Base-by-base conservation (phyloP, 2,329 filamentous ascomycete species). In the Erysiphe neolycopersici region DNA sequence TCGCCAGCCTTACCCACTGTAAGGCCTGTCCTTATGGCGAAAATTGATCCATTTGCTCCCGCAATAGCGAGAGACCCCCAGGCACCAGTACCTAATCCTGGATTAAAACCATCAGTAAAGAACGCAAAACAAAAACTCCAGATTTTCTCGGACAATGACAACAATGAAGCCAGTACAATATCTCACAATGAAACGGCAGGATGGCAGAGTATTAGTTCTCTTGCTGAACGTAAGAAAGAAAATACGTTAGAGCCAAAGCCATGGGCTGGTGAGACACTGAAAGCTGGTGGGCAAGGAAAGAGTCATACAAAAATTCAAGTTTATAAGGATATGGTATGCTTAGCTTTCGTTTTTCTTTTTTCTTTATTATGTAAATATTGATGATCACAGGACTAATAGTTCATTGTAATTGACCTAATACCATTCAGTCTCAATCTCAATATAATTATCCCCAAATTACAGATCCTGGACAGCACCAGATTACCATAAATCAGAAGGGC, bases 351-450 rank as follows among this genome's bases (percentile, higher is more conserved):
- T 26, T 26, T 26, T 44, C 46, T 48, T 50, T 26, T 26, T 26
- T 44, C 46, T 48, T 50, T 53, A 50, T 53, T 52, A 58, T 57
- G 65, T 69, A 68, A 60, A 67, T 83, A 72, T 89, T 89, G 82
- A 89, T 84, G 68, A 75, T 70, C 67, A 71, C 72, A 94, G 85
- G 84, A 93, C 85, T 94, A 93, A 94, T 87, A 67, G 57, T 59
- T 72, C 62, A 58, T 58, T 62, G 62, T 61, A 26, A 26, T 57
- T 67, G 61, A 59, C 58, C 55, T 62, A 62, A 59, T 68, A 61
- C 69, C 72, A 68, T 61, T 65, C 65, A 76, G 71, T 70, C 65
- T 60, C 56, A 65, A 60, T 62, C 67, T 56, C 61, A 66, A 55
- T 53, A 53, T 47, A 46, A 51, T 49, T 69, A 64, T 73, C 62